Base-by-base conservation (phyloP, 208 protist species). In the Acanthamoeba healyi region DNA sequence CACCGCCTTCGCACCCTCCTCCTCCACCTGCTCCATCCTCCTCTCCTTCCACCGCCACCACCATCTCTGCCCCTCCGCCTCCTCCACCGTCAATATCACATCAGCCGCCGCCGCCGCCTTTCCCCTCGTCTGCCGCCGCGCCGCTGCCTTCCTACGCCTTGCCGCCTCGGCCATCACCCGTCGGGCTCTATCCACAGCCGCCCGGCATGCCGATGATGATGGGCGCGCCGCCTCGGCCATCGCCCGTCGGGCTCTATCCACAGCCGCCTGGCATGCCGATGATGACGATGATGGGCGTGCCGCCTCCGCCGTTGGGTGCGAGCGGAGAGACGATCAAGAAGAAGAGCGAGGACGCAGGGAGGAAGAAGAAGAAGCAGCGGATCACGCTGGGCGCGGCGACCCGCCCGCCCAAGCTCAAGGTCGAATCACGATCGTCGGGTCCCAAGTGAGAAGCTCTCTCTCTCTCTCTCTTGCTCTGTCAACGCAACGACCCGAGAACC, bases 361-460 rank as follows among this genome's bases (percentile, higher is more conserved):
- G 29, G 72, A 82, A 82, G 29, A 49, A 40, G 72, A 49, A 82
- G 72, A 82, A 82, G 72, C 12, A 82, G 72, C 9, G 40, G 29
- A 82, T 51, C 38, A 82, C 72, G 72, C 12, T 82, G 34, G 40
- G 72, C 3, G 29, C 34, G 6, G 40, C 40, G 34, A 40, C 40
- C 40, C 72, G 72, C 40, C 72, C 72, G 72, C 72, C 72, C 38
- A 82, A 49, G 72, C 40, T 82, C 40, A 82, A 82, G 38, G 40
- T 82, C 38, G 72, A 82, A 22, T 26, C 72, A 38, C 32, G 72
- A 82, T 49, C 44, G 12, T 36, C 61, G 61, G 61, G 61, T 17
- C 29, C 61, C 61, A 67, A 67, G 17, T 67, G 61, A 67, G 44
- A 49, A 12, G 9, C 44, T 15, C 44, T 49, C 44, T n/a, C n/a